Conservation (phyloP, 768 basidiomycete genomes). For the Lactarius evosmus region DNA sequence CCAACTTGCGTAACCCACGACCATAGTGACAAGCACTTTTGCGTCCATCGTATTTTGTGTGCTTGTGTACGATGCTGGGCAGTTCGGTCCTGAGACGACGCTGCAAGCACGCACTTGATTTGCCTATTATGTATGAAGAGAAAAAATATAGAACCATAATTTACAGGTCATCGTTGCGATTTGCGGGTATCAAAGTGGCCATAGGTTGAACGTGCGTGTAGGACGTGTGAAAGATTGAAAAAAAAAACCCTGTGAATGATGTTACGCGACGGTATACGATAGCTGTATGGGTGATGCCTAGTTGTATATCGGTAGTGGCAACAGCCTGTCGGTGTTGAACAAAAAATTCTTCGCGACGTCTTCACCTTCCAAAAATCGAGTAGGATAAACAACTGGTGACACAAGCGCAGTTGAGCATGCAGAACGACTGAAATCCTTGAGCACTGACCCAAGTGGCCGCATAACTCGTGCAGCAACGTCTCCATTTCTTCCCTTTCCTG, state of each 20-base stretch:
- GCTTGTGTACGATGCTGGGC: not conserved
- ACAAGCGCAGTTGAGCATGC: constrained; percentile 8
- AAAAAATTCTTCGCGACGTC: constrained; percentile 90
- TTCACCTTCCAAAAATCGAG: constrained; percentile 88
- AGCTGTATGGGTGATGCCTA: constrained; percentile 31
- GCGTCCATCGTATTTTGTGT: not conserved
- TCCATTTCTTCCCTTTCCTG: constrained; percentile 93
- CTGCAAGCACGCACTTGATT: not conserved
- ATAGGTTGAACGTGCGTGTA: not conserved
- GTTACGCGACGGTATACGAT: not conserved
- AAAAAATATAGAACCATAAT: not conserved
- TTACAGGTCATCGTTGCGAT: not conserved
- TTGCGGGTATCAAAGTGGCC: not conserved
- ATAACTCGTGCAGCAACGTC: constrained; percentile 63
- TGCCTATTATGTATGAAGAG: not conserved
- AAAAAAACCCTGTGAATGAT: not conserved
- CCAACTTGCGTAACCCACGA: not conserved
- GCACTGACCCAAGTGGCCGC: constrained; percentile 80
- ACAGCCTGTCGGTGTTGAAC: constrained; percentile 79
- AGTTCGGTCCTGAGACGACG: not conserved
- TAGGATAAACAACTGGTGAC: constrained; percentile 74
- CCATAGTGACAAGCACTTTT: not conserved
- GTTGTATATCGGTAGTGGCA: constrained; percentile 74
- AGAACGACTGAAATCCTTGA: not conserved
- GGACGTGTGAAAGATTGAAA: not conserved